Evolutionary conservation across 495 filamentous ascomycete genomes (phyloP), one percentile per base, ranked within the genome.

Genomic region (Tetracladium marchalianum): DNA sequence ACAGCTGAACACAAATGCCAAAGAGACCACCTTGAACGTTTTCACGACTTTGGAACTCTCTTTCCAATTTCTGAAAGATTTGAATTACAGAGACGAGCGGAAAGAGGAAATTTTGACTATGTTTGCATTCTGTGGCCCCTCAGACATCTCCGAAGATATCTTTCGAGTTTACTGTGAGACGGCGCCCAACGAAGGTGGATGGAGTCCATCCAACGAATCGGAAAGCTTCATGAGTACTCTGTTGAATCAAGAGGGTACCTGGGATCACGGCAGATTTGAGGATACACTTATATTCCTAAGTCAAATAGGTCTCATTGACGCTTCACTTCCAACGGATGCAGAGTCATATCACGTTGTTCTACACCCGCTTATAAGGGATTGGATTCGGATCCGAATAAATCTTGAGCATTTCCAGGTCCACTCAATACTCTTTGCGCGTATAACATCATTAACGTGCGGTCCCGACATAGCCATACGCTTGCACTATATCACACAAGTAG

Each of bases 11-110:
- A 38, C 41, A 27, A 11, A 4, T 5, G 42, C 39, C 5, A 15
- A 15, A 5, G 50, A 46, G 47, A 48, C 42, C 7, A 15, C 47
- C 0, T 15, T 54, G 22, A 50, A 32, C 22, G 52, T 51, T 16
- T 54, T 54, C 27, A 51, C 42, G 5, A 54, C 52, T 15, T 54
- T 47, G 52, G 52, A 54, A 24, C 18, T 54, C 1, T 50, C 52
- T 8, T 54, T 54, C 38, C 37, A 47, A 22, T 38, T 43, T 35
- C 34, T 54, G 5, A 15, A 5, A 11, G 39, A 24, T n/a, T n/a
- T 1, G 1, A 32, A 43, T 5, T 8, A 16, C 11, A 1, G 15
- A 16, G 22, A 13, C 11, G 27, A 35, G 2, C 5, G 19, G 2
- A 35, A 11, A 39, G 43, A 58, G 1, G 24, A 45, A 19, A 5